Conservation (phyloP, 257 asterid genomes). For the Verbascum thapsus region DNA sequence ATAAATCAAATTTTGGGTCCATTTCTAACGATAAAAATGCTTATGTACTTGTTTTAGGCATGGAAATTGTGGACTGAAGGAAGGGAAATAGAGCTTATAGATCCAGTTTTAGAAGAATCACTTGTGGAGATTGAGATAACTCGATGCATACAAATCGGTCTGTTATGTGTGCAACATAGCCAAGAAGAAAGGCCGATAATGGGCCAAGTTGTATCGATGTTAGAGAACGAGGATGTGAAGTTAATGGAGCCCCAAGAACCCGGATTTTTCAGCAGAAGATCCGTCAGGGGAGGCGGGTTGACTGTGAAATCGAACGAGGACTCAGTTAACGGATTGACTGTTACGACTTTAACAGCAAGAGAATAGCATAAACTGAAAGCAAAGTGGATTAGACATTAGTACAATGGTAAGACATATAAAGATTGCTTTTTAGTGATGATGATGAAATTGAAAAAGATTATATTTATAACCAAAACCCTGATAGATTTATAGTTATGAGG, state of each 20-base stretch:
- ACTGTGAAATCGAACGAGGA: slow-evolving; percentile 17
- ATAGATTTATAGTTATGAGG: not conserved
- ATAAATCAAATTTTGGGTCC: not conserved
- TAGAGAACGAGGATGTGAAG: slow-evolving; percentile 34
- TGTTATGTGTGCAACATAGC: slow-evolving; percentile 43
- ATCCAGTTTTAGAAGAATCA: slow-evolving; percentile 31
- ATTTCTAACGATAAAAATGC: not conserved
- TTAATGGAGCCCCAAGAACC: slow-evolving; percentile 43
- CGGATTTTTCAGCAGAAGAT: slow-evolving; percentile 32
- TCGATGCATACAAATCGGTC: slow-evolving; percentile 45
- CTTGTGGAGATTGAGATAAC: slow-evolving; percentile 16
- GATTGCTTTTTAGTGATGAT: not conserved
- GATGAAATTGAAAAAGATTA: not conserved
- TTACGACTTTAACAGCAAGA: slow-evolving; percentile 32
- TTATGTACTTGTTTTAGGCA: slow-evolving; percentile 31
- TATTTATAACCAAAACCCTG: not conserved
- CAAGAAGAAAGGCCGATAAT: slow-evolving; percentile 40
- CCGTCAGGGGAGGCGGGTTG: not conserved
- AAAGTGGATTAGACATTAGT: too few species aligned
- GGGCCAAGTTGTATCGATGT: slow-evolving; percentile 41
- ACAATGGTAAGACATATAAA: not conserved
- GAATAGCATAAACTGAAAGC: slow-evolving; percentile 1
- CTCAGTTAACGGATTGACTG: slow-evolving; percentile 31
- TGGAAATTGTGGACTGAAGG: slow-evolving; percentile 49
- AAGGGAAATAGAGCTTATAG: slow-evolving; percentile 33